phyloP scores from a whole-genome alignment of 805 yeast genomes.

The Lachancea meyersii region DNA sequence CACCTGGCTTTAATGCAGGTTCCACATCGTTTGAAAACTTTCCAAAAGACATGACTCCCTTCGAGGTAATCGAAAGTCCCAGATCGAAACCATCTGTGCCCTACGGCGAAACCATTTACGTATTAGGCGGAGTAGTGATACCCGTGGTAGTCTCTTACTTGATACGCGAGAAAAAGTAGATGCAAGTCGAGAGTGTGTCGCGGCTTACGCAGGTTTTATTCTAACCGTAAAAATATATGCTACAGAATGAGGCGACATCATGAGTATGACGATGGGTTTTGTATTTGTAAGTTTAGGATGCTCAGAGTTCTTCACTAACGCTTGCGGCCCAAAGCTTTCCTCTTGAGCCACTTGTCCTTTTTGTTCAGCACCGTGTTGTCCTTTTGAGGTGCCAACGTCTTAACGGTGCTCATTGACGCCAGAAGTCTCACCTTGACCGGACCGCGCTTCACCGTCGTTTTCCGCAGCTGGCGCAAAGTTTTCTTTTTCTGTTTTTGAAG shows the following conservation, averaged over 20 bases:
- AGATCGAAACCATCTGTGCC: neutral
- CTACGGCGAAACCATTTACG: conserved; percentile 20
- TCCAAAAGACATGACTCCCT: conserved; percentile 6
- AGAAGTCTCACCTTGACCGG: conserved; percentile 38
- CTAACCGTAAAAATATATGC: no score
- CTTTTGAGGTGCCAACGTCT: conserved; percentile 28
- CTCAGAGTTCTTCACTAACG: conserved; percentile 5
- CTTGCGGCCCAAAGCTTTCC: conserved; percentile 27
- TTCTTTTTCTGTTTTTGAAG: conserved; percentile 28
- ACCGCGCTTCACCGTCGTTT: conserved; percentile 32
- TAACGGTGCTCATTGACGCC: conserved; percentile 11
- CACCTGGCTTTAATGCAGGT: neutral
- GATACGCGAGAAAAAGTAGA: conserved; percentile 15
- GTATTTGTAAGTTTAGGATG: neutral
- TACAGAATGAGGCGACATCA: conserved; percentile 3
- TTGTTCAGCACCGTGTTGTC: conserved; percentile 23
- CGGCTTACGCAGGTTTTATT: no score
- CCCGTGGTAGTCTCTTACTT: conserved; percentile 28
- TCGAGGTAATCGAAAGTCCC: neutral
- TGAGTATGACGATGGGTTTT: neutral
- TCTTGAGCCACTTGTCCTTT: conserved; percentile 32
- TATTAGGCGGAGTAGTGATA: conserved; percentile 23
- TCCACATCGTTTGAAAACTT: conserved; percentile 1
- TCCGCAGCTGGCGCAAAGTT: conserved; percentile 30
- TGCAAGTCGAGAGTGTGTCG: conserved; percentile 1